Evolutionary conservation across 306 rosid genomes (phyloP).

Genomic region (Phaseolus lunatus): DNA sequence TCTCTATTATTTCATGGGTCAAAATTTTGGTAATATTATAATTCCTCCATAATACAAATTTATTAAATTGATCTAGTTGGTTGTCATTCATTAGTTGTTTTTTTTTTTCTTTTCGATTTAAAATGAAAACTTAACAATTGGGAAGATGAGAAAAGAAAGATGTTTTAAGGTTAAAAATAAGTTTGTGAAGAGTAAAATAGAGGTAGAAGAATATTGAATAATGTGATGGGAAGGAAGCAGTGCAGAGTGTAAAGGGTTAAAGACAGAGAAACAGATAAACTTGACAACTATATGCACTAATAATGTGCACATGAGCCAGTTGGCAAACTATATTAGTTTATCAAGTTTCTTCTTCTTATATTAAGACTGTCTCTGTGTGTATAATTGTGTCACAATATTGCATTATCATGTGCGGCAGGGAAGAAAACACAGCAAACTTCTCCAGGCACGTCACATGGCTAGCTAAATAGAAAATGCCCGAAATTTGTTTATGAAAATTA

Average conservation of each 20-base stretch:
- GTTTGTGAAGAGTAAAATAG: background rate
- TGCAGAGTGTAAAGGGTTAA: constrained; percentile 29
- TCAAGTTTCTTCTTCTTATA: background rate
- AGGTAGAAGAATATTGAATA: background rate
- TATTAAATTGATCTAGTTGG: background rate
- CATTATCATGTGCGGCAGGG: constrained; percentile 50
- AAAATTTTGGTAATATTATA: background rate
- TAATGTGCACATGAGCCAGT: constrained; percentile 62
- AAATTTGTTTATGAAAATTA: background rate
- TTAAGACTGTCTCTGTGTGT: background rate
- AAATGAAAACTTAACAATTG: background rate
- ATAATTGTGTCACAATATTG: constrained; percentile 16
- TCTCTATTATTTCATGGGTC: background rate
- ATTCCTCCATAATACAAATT: background rate
- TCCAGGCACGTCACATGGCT: constrained; percentile 60
- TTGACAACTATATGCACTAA: constrained; percentile 37
- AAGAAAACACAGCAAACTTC: constrained; percentile 36
- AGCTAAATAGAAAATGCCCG: background rate
- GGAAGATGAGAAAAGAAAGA: background rate
- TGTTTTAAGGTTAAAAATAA: background rate
- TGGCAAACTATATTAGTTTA: constrained; percentile 35
- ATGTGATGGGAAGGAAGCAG: background rate
- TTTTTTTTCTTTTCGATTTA: background rate
- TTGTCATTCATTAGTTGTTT: constrained; percentile 8
- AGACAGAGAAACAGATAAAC: constrained; percentile 22